Percentiles rank a stretch among this genome's conserved stretches.
These are phyloP conservation scores for Vickermania spadyakhi DNA, from an alignment of 208 protist species.

Conservation along the genomic window DNA sequence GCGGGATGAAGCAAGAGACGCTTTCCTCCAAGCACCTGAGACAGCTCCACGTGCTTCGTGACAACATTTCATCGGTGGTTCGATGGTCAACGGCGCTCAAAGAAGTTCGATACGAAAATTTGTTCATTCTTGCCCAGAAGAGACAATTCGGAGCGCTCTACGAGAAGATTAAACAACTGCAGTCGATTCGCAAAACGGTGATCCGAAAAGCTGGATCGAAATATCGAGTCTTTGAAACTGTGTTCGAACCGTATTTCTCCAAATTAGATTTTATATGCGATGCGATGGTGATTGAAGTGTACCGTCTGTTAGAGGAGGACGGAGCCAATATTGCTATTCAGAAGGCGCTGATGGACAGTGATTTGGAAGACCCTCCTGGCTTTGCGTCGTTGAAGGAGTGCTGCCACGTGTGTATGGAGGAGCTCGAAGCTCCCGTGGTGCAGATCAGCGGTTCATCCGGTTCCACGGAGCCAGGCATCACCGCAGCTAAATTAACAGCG, in stretches of 20 bases:
- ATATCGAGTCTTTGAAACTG: slow-evolving; percentile 44
- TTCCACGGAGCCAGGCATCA: slow-evolving; percentile 49
- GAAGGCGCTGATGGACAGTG: slow-evolving; percentile 53
- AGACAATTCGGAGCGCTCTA: slow-evolving; percentile 56
- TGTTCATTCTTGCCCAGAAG: slow-evolving; percentile 52
- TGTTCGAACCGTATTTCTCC: slow-evolving; percentile 86
- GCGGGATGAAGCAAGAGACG: slow-evolving; percentile 53
- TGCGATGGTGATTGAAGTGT: slow-evolving; percentile 61
- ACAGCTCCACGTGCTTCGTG: slow-evolving; percentile 65
- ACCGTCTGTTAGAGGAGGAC: slow-evolving; percentile 48
- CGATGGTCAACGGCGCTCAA: slow-evolving; percentile 73
- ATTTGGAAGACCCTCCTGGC: slow-evolving; percentile 13
- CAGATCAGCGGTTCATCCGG: slow-evolving; percentile 42
- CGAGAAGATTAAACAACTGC: slow-evolving; percentile 43
- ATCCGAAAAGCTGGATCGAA: slow-evolving; percentile 42
- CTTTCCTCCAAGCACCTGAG: slow-evolving; percentile 58
- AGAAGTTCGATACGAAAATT: slow-evolving; percentile 67
- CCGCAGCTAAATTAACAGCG: slow-evolving; percentile 27
- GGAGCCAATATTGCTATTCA: slow-evolving; percentile 67
- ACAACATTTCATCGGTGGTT: slow-evolving; percentile 76
- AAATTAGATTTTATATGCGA: slow-evolving; percentile 66
- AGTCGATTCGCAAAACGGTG: slow-evolving; percentile 64
- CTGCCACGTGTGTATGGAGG: slow-evolving; percentile 48
- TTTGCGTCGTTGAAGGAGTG: slow-evolving; percentile 71
- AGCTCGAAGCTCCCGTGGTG: slow-evolving; percentile 40